Base-by-base conservation (phyloP, 2,329 filamentous ascomycete genomes). In the Stemphylium lycopersici region DNA sequence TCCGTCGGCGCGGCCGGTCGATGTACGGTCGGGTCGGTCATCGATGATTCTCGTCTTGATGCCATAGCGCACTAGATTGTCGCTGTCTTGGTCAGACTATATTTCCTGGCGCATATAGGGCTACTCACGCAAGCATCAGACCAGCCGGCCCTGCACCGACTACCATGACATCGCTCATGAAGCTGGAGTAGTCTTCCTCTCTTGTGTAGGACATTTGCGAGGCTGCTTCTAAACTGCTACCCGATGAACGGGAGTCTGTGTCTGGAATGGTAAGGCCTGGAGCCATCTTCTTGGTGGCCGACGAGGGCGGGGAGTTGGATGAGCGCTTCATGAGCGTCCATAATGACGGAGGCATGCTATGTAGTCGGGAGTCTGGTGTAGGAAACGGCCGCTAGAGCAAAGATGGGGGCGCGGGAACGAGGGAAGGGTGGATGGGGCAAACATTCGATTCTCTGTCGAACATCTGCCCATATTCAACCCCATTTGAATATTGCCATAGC, bases 1-100 rank as follows among this genome's bases (percentile, higher is more conserved):
- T 36, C 89, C 89, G 71, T 91, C 89, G 58, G 88, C 88, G 52
- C 84, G 79, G 37, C 88, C 88, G 7, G 87, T 87, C 5, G 84
- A 80, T 1, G 89, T 92, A 66, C 85, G 85, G 64, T 89, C 84
- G 31, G 83, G 78, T 59, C 88, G 79, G 68, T 91, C 87, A 75
- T 91, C 89, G 43, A 91, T 79, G 39, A 91, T 81, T 36, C 82
- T 80, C 3, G 84, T 81, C 50, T 84, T 84, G 65, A 90, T 84
- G 12, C 88, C 88, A 65, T 84, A 89, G 7, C 87, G 81, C 15
- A 83, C 83, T 32, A 91, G 78, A 60, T 84, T 82, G 31, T 80
- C 78, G 12, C 81, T 83, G 60, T 18, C 6, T 31, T 26, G 2
- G 37, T 64, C 22, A 65, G 62, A 48, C 34, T 4, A 6, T 38